Conservation (phyloP, 176 grass and related monocot species). For the Eleusine coracana region DNA sequence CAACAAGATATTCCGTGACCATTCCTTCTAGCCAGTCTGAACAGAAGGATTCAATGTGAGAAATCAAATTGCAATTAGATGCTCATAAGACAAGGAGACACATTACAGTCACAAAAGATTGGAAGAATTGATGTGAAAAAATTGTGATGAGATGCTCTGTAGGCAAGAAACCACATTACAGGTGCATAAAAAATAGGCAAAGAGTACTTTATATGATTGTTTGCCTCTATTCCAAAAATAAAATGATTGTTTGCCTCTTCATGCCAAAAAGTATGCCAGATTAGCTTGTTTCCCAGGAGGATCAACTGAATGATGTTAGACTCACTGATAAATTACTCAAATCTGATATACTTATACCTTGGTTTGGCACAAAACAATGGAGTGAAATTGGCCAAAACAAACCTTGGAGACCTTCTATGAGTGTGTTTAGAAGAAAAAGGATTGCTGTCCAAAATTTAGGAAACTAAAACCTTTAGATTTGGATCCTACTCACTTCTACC, state of each 20-base stretch:
- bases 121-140: slow-evolving; percentile 17
- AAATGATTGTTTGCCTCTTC: background rate
- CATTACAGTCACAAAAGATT: background rate
- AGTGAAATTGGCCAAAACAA: background rate
- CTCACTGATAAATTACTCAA: background rate
- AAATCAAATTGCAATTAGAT: slow-evolving; percentile 10
- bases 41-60: slow-evolving; percentile 31
- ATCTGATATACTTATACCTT: no score
- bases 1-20: slow-evolving; percentile 94
- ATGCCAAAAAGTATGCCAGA: slow-evolving; percentile 4
- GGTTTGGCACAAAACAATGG: no score
- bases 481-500: no score
- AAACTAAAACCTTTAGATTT: no score
- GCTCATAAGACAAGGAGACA: background rate
- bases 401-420: background rate
- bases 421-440: no score
- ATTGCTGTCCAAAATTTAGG: no score
- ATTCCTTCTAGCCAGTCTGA: slow-evolving; percentile 86
- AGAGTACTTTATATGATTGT: background rate
- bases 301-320: background rate
- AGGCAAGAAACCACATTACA: background rate
- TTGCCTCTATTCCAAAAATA: background rate
- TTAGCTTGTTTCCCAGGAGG: slow-evolving; percentile 1
- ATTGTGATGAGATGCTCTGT: background rate
- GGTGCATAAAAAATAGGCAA: background rate